Conservation (phyloP, 2,329 filamentous ascomycete genomes). For the Davidsoniella virescens region DNA sequence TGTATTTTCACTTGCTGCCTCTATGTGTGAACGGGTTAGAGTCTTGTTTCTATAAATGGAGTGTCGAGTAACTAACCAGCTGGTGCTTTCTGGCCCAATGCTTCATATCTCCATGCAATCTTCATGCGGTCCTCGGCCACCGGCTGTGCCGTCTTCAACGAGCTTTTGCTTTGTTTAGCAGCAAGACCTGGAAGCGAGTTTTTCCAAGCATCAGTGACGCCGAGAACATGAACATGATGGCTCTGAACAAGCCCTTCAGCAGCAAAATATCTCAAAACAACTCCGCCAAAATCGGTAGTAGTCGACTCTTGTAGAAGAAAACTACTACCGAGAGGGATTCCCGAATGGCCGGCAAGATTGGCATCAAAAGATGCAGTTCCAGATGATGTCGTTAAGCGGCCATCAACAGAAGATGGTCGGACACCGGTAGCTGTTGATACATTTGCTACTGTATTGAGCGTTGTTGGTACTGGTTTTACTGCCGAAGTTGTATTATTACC, state of each 20-base stretch:
- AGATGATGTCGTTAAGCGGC: slow-evolving; percentile 76
- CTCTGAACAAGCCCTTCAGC: slow-evolving; percentile 87
- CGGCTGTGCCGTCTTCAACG: not conserved
- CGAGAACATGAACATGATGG: slow-evolving; percentile 74
- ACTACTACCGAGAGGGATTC: slow-evolving; percentile 65
- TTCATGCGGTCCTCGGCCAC: slow-evolving; percentile 57
- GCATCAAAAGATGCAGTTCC: slow-evolving; percentile 75
- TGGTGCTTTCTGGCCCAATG: slow-evolving; percentile 41
- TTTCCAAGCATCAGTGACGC: slow-evolving; percentile 63
- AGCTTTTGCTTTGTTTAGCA: slow-evolving; percentile 2
- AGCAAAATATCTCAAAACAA: slow-evolving; percentile 73
- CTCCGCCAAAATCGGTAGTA: slow-evolving; percentile 83
- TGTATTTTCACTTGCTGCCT: slow-evolving; percentile 15
- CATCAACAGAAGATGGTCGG: slow-evolving; percentile 76
- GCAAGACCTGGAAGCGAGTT: slow-evolving; percentile 64
- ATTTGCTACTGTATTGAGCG: slow-evolving; percentile 18
- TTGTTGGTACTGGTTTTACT: slow-evolving; percentile 20
- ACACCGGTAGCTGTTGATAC: slow-evolving; percentile 27
- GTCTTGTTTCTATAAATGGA: not conserved
- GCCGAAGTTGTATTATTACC: slow-evolving; percentile 15
- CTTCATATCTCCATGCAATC: slow-evolving; percentile 96
- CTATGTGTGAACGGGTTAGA: not conserved
- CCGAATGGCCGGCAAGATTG: slow-evolving; percentile 71
- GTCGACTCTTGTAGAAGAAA: slow-evolving; percentile 75
- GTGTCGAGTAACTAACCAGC: not conserved